Evolutionary conservation across 106 monocot genomes (phyloP).

Genomic region (Triglochin maritima): DNA sequence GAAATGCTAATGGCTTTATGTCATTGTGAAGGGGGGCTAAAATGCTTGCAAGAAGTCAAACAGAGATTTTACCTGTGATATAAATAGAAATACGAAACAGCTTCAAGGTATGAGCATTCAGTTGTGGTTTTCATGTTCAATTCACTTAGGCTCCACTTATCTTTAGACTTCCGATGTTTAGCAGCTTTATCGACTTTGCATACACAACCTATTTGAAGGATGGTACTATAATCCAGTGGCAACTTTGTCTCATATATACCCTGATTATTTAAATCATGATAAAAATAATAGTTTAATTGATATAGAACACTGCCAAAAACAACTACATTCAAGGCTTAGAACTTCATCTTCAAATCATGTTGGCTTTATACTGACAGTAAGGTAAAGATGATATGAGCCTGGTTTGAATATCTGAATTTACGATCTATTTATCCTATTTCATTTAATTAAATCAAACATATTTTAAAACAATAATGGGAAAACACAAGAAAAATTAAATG

Average conservation of each 20-base stretch:
- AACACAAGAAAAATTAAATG: too few relatives aligned
- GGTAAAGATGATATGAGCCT: too few relatives aligned
- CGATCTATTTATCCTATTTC: too few relatives aligned
- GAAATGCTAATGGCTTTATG: too few relatives aligned
- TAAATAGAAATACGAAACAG: slow-evolving; percentile 64
- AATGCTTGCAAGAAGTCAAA: background rate
- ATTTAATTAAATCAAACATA: too few relatives aligned
- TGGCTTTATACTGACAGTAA: too few relatives aligned
- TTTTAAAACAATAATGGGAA: too few relatives aligned
- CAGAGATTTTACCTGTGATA: slow-evolving; percentile 65
- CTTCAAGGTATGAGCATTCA: slow-evolving; percentile 84
- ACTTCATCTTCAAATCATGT: too few relatives aligned
- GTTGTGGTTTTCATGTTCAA: slow-evolving; percentile 87
- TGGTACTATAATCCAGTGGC: slow-evolving; percentile 54
- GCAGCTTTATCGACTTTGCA: slow-evolving; percentile 72
- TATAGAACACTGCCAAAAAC: background rate
- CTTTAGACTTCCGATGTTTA: slow-evolving; percentile 36
- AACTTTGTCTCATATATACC: slow-evolving; percentile 97
- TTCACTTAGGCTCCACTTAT: slow-evolving; percentile 65
- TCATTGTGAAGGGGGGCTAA: background rate
- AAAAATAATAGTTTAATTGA: background rate
- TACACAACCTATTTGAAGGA: slow-evolving; percentile 86
- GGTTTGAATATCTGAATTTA: too few relatives aligned
- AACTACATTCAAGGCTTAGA: too few relatives aligned
- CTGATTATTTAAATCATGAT: slow-evolving; percentile 21